Evolutionary conservation across 768 basidiomycete species (phyloP).

Genomic region (Hebeloma cylindrosporum): DNA sequence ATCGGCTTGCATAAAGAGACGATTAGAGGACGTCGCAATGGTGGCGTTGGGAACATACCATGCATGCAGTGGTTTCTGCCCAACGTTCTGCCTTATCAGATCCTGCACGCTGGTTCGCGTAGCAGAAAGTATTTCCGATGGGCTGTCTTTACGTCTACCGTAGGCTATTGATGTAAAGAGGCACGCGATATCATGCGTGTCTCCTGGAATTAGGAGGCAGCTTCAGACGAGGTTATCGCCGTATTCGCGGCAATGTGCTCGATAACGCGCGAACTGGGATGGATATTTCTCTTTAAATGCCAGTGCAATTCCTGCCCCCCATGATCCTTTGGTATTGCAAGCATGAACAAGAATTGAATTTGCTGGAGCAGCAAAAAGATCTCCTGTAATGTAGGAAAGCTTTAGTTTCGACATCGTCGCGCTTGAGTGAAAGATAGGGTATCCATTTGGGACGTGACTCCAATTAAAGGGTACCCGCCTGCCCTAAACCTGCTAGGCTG

Average conservation of each 20-base stretch:
- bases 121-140: conserved; percentile 35
- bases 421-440: too few species aligned
- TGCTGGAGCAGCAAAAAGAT: conserved; percentile 37
- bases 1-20: conserved; percentile 30
- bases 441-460: too few species aligned
- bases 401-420: too few species aligned
- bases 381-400: conserved; percentile 32
- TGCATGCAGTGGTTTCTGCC: conserved; percentile 34
- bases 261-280: conserved; percentile 33
- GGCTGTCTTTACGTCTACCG: conserved; percentile 37
- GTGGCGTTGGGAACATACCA: conserved; percentile 35
- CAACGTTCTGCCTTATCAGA: conserved; percentile 33
- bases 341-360: conserved; percentile 40
- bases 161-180: conserved; percentile 42
- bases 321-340: conserved; percentile 41
- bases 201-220: conserved; percentile 37
- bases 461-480: too few species aligned
- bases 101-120: conserved; percentile 35
- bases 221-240: conserved; percentile 34
- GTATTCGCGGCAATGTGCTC: conserved; percentile 30
- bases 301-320: conserved; percentile 40
- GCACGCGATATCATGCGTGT: conserved; percentile 37
- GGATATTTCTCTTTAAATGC: conserved; percentile 37
- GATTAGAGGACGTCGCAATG: neutral
- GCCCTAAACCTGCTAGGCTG: too few species aligned